Evolutionary conservation across 2,329 filamentous ascomycete genomes (phyloP), one percentile per base, ranked within the genome.

Genomic region (Pseudogymnoascus sp.): DNA sequence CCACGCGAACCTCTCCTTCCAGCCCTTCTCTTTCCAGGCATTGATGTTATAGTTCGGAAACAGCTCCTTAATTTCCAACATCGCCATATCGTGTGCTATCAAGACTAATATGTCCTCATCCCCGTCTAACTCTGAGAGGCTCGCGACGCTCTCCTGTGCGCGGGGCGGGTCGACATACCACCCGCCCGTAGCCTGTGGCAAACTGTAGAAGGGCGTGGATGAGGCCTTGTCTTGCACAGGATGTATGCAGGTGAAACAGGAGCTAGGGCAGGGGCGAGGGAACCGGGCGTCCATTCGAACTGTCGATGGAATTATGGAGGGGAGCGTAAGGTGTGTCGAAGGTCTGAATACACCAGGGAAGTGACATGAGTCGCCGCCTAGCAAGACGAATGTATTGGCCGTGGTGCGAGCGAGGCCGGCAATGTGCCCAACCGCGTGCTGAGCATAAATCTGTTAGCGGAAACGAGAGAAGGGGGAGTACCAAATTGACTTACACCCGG

Each of bases 301-400:
- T 7, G 22, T 70, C 0, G 76, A 76, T 7, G 62, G 60, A 60
- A 79, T 71, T 1, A 66, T 62, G 1, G 67, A 64, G 0, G 69
- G 76, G 0, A 78, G 67, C 0, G 76, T 75, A 7, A 74, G 64
- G 36, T 75, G 72, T 5, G 63, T 60, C 77, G 68, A 22, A 79
- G 73, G 60, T 77, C 74, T 30, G 73, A 75, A 11, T 69, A 70
- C 60, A 79, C 74, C 16, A 19, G 61, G 58, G 52, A 45, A 62
- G 65, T 81, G 79, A 38, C 74, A 77, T 8, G 74, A 70, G 66
- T 82, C 80, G 2, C 72, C 78, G 0, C 76, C 77, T 63, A 79
- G 69, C 8, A 79, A 70, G 4, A 79, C 63, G 62, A 78, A 79
- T 0, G 75, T 75, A 25, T 62, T 61, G 0, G 60, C 58, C 0